phyloP scores from a whole-genome alignment of 1,284 basidiomycete species.

The Cystobasidiaceae sp. region DNA sequence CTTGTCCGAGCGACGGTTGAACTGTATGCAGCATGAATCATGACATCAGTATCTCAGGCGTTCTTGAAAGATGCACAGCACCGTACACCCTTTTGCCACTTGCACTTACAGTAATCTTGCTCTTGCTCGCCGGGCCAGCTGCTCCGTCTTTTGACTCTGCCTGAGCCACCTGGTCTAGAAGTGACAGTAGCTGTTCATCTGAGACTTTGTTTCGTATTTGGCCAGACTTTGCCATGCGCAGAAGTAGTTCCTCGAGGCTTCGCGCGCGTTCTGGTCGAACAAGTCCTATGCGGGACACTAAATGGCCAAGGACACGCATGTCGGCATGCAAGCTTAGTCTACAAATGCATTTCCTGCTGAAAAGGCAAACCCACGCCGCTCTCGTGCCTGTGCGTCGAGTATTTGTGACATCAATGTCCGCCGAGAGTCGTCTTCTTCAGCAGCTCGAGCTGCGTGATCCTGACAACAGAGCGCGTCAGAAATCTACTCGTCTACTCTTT shows the following conservation, averaged over 20 bases:
- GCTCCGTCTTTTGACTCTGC: conserved; percentile 6
- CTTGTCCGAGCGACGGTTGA: conserved; percentile 25
- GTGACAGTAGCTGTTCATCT: conserved; percentile 81
- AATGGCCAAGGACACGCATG: not conserved
- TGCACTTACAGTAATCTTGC: conserved; percentile 27
- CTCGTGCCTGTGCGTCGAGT: conserved; percentile 77
- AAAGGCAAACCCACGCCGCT: conserved; percentile 65
- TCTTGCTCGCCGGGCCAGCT: not conserved
- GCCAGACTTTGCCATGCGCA: conserved; percentile 88
- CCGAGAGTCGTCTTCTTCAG: conserved; percentile 52
- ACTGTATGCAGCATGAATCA: not conserved
- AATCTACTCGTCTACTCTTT: conserved; percentile 52
- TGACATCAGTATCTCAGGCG: not conserved
- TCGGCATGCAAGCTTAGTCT: conserved; percentile 32
- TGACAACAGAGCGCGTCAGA: conserved; percentile 36
- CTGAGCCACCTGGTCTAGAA: conserved; percentile 77
- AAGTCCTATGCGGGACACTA: conserved; percentile 84
- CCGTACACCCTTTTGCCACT: not conserved
- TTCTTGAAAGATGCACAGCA: not conserved
- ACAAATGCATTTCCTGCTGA: conserved; percentile 1
- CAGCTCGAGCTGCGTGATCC: conserved; percentile 43
- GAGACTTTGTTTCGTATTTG: conserved; percentile 78
- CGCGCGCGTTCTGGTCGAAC: conserved; percentile 82
- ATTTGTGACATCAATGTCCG: conserved; percentile 73
- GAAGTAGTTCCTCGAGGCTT: conserved; percentile 77